A percentile compares a stretch with the other conserved stretches of the same genome.
Conservation (phyloP, 176 grass and related monocot species). For the Rhipidocladum racemiflorum region DNA sequence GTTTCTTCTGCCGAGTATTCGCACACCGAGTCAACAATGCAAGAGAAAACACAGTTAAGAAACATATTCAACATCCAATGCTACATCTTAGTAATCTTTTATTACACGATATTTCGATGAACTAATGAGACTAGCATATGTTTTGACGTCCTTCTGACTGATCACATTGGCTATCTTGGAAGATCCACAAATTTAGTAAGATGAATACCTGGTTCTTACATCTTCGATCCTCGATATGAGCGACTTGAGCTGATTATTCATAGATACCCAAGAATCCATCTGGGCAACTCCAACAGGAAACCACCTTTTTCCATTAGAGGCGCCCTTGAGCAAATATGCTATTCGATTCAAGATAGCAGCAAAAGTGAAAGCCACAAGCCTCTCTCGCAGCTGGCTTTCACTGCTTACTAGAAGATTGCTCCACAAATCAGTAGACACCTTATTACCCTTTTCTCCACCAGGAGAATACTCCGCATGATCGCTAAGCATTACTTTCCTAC, state of each 20-base stretch:
- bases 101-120: background rate
- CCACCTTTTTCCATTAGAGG: conserved; percentile 38
- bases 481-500: conserved; percentile 67
- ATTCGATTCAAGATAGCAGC: conserved; percentile 34
- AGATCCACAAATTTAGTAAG: background rate
- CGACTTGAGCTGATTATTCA: conserved; percentile 42
- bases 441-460: conserved; percentile 23
- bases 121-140: background rate
- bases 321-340: conserved; percentile 9
- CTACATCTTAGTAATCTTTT: background rate
- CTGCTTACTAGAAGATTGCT: conserved; percentile 56
- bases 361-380: conserved; percentile 77
- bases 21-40: conserved; percentile 41
- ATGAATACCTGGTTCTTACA: conserved; percentile 53
- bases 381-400: conserved; percentile 75
- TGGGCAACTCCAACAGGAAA: conserved; percentile 63
- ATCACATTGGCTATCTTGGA: background rate
- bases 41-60: background rate
- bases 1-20: conserved; percentile 49
- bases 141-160: background rate
- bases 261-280: conserved; percentile 66
- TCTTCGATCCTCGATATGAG: conserved; percentile 56
- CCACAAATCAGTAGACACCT: conserved; percentile 49
- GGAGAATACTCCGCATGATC: conserved; percentile 22
- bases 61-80: background rate